Evolutionary conservation across 352 stramenopile genomes (phyloP).

Genomic region (Phytophthora lateralis): DNA sequence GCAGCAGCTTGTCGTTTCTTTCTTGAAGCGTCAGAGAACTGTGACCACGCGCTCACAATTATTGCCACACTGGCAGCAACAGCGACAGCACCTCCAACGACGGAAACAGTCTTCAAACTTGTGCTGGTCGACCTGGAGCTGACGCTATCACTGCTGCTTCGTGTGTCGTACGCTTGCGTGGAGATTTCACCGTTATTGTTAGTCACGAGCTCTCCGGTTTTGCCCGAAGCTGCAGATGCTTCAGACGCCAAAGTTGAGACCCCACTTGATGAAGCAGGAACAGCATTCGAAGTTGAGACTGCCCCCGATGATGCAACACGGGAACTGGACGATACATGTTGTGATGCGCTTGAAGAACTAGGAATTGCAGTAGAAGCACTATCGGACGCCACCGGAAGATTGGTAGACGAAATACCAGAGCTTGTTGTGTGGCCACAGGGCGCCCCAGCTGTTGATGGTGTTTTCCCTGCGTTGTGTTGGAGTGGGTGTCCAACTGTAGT

Average conservation of each 20-base stretch:
- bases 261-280: constrained; percentile 17
- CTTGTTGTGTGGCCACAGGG: constrained; percentile 1
- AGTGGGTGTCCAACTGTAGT: constrained; percentile 66
- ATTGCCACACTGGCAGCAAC: constrained; percentile 77
- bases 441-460: constrained; percentile 13
- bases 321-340: constrained; percentile 16
- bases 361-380: constrained; percentile 12
- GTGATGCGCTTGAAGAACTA: constrained; percentile 1
- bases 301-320: constrained; percentile 12
- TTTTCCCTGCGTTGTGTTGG: constrained; percentile 42
- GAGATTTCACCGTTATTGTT: constrained; percentile 29
- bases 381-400: constrained; percentile 16
- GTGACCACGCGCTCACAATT: constrained; percentile 80
- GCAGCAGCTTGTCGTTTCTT: constrained; percentile 67
- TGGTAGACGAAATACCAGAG: constrained; percentile 10
- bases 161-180: constrained; percentile 20
- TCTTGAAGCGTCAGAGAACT: constrained; percentile 69
- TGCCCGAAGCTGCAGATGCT: constrained; percentile 15
- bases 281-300: constrained; percentile 11
- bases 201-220: constrained; percentile 22
- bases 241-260: constrained; percentile 17
- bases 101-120: constrained; percentile 59
- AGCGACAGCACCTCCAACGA: constrained; percentile 74
- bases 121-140: constrained; percentile 32
- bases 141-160: constrained; percentile 32